Percentiles rank a stretch among this genome's conserved stretches.
These are phyloP conservation scores for Paecilomyces formosus DNA, from an alignment of 2,329 filamentous ascomycete genomes.

Conservation along the genomic window DNA sequence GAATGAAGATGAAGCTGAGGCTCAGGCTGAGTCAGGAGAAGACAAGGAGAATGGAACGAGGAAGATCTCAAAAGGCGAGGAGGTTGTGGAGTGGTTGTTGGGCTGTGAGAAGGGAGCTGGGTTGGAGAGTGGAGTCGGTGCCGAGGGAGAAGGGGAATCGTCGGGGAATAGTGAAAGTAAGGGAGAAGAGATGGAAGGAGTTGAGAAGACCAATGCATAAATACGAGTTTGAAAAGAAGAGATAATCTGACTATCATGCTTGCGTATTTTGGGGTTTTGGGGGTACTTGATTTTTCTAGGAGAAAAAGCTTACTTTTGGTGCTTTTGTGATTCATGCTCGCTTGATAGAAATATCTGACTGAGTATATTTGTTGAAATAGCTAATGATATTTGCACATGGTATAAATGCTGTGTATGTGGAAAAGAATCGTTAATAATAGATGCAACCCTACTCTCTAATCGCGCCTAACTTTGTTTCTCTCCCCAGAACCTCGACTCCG, in stretches of 20 bases:
- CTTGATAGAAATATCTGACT: not conserved
- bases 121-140: slow-evolving; percentile 22
- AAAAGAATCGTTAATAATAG: not conserved
- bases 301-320: not conserved
- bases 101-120: slow-evolving; percentile 28
- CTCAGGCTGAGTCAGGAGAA: slow-evolving; percentile 10
- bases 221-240: slow-evolving; percentile 6
- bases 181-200: slow-evolving; percentile 10
- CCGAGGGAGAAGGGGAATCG: slow-evolving; percentile 9
- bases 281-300: slow-evolving; percentile 10
- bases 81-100: slow-evolving; percentile 37
- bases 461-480: slow-evolving; percentile 2
- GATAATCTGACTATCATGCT: slow-evolving; percentile 7
- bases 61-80: slow-evolving; percentile 26
- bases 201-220: slow-evolving; percentile 1
- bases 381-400: not conserved
- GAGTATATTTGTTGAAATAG: not conserved
- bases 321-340: not conserved
- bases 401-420: not conserved
- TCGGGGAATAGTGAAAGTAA: slow-evolving; percentile 4
- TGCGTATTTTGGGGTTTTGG: not conserved
- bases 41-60: slow-evolving; percentile 5
- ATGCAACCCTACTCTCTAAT: not conserved
- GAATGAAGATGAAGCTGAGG: slow-evolving; percentile 13
- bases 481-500: slow-evolving; percentile 31